These are phyloP conservation scores for Podaxis carcinomalis DNA, from an alignment of 768 basidiomycete species.

Conservation along the genomic window DNA sequence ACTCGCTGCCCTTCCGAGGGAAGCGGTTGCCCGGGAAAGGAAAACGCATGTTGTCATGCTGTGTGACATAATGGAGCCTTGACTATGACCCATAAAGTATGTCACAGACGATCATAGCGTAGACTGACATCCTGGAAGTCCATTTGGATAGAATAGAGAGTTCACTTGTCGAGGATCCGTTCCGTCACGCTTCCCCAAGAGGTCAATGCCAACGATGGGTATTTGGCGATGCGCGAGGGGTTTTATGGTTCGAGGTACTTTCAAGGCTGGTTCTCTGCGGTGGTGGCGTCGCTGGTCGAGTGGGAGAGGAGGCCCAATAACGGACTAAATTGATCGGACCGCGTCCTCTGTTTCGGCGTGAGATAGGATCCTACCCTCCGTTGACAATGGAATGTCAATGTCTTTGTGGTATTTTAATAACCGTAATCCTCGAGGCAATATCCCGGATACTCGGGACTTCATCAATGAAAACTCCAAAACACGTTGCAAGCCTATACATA, in stretches of 20 bases:
- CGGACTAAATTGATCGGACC: constrained; percentile 6
- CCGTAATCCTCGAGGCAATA: neutral
- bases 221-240: neutral
- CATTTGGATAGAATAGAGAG: neutral
- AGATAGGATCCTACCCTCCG: constrained; percentile 3
- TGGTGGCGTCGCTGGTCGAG: neutral
- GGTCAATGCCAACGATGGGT: neutral
- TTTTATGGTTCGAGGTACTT: too few relatives aligned
- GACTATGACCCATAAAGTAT: neutral
- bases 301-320: neutral
- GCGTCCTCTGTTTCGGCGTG: constrained; percentile 9
- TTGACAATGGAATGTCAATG: constrained; percentile 10
- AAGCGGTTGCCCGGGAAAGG: constrained; percentile 9
- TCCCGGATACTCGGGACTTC: neutral
- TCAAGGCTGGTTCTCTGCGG: neutral
- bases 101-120: constrained; percentile 3
- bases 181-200: neutral
- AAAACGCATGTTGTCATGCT: neutral
- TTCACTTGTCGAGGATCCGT: neutral
- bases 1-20: constrained; percentile 2
- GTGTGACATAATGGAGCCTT: neutral
- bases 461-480: neutral
- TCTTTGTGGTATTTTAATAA: neutral
- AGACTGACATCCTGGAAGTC: neutral
- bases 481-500: neutral